Conservation (phyloP, 225 moss, liverwort and hornwort genomes). For the Polytrichum commune region DNA sequence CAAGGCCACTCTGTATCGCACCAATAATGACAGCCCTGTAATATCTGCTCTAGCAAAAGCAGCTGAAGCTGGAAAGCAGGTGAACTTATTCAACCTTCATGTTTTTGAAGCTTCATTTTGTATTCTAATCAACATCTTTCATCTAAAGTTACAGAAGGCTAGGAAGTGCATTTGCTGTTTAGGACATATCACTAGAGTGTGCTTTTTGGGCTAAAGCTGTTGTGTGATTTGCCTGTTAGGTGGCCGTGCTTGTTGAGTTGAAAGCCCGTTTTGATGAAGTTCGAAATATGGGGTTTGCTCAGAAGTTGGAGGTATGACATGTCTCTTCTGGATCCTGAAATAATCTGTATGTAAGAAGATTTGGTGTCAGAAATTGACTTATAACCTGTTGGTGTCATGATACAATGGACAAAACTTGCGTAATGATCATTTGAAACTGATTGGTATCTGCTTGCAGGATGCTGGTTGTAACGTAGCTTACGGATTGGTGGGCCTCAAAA, state of each 20-base stretch:
- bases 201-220: no score
- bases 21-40: slow-evolving; percentile 55
- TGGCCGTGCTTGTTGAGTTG: slow-evolving; percentile 60
- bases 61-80: slow-evolving; percentile 64
- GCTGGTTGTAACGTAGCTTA: slow-evolving; percentile 64
- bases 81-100: slow-evolving; percentile 1
- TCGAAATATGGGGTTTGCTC: slow-evolving; percentile 67
- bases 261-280: slow-evolving; percentile 71
- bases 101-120: no score
- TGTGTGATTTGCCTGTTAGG: slow-evolving; percentile 18
- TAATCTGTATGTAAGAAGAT: no score
- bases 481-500: slow-evolving; percentile 63
- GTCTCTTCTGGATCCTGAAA: no score
- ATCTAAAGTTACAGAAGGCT: no score
- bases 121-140: no score
- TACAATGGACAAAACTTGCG: no score
- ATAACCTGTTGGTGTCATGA: no score
- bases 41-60: slow-evolving; percentile 59
- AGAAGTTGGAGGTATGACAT: slow-evolving; percentile 54
- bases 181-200: no score
- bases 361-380: no score
- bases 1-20: slow-evolving; percentile 61
- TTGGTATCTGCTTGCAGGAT: slow-evolving; percentile 34
- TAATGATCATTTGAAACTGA: no score
- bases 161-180: no score